Conservation (phyloP, 768 basidiomycete species). For the Trametes elegans region DNA sequence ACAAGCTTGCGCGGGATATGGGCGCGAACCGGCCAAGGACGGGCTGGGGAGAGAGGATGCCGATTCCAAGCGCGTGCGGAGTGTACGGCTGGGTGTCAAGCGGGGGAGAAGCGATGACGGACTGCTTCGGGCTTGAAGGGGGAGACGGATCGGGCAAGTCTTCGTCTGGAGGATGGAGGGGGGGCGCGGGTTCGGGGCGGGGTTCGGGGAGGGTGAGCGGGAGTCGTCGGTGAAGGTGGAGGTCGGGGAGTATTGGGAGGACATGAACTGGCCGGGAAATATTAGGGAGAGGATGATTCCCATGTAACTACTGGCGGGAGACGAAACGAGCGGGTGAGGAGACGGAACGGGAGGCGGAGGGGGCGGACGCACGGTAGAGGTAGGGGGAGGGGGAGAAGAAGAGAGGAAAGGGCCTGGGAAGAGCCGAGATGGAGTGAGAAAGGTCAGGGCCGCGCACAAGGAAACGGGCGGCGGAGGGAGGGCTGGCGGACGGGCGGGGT, state of each 20-base stretch:
- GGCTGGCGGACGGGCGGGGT: background rate
- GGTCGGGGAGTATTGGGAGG: slow-evolving; percentile 21
- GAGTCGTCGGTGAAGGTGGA: slow-evolving; percentile 22
- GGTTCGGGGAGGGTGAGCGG: slow-evolving; percentile 21
- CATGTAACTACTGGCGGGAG: slow-evolving; percentile 24
- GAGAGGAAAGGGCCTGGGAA: slow-evolving; percentile 16
- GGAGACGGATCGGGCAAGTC: slow-evolving; percentile 11
- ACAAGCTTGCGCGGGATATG: slow-evolving; percentile 16
- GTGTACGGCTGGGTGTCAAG: slow-evolving; percentile 20
- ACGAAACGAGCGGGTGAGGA: background rate
- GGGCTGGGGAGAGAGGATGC: slow-evolving; percentile 27
- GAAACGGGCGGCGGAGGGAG: slow-evolving; percentile 11
- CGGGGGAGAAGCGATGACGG: slow-evolving; percentile 16
- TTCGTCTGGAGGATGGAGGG: slow-evolving; percentile 5
- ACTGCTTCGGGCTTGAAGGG: slow-evolving; percentile 9
- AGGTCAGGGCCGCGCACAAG: slow-evolving; percentile 24
- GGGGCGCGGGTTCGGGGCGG: slow-evolving; percentile 9
- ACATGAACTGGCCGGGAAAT: slow-evolving; percentile 31
- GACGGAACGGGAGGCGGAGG: slow-evolving; percentile 3
- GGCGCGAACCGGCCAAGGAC: slow-evolving; percentile 23
- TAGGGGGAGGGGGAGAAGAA: slow-evolving; percentile 14
- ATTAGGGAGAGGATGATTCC: slow-evolving; percentile 31
- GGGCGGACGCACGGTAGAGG: slow-evolving; percentile 11
- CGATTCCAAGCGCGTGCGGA: slow-evolving; percentile 27
- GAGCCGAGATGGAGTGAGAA: slow-evolving; percentile 3